Percentiles rank a stretch among this genome's conserved stretches.
Conservation (phyloP, 2,329 filamentous ascomycete species). For the Diplodia intermedia region DNA sequence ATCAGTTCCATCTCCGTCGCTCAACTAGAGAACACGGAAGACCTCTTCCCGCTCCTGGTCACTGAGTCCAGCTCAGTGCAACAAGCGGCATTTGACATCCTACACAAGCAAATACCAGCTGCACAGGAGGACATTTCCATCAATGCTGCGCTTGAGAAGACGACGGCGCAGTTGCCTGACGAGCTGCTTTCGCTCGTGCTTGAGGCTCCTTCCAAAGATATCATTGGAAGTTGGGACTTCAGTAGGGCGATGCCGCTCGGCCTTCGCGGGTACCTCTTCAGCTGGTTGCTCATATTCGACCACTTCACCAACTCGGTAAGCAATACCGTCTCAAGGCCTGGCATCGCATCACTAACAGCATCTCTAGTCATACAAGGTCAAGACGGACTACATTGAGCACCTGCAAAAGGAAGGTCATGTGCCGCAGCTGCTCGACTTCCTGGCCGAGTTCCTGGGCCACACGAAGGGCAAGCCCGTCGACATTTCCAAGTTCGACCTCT, state of each 20-base stretch:
- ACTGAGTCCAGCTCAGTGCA: constrained; percentile 78
- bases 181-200: constrained; percentile 85
- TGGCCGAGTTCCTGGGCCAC: constrained; percentile 84
- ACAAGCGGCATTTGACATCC: constrained; percentile 77
- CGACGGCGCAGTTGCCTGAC: constrained; percentile 75
- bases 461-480: constrained; percentile 74
- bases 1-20: constrained; percentile 69
- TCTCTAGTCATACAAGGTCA: constrained; percentile 74
- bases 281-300: constrained; percentile 90
- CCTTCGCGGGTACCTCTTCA: constrained; percentile 81
- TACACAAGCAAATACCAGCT: constrained; percentile 80
- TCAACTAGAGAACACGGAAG: constrained; percentile 67
- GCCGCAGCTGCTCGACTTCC: constrained; percentile 74
- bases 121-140: constrained; percentile 83
- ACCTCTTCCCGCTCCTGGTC: constrained; percentile 77
- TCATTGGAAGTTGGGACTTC: constrained; percentile 69
- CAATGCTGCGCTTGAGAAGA: constrained; percentile 75
- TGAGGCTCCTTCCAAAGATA: constrained; percentile 75
- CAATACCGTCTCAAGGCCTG: constrained; percentile 5
- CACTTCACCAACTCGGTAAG: constrained; percentile 73
- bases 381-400: constrained; percentile 78
- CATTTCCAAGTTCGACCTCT: constrained; percentile 73
- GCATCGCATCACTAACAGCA: constrained; percentile 38
- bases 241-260: constrained; percentile 69
- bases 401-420: constrained; percentile 78